Conservation (phyloP, 129 eudicot genomes). For the Ambrosia artemisiifolia region DNA sequence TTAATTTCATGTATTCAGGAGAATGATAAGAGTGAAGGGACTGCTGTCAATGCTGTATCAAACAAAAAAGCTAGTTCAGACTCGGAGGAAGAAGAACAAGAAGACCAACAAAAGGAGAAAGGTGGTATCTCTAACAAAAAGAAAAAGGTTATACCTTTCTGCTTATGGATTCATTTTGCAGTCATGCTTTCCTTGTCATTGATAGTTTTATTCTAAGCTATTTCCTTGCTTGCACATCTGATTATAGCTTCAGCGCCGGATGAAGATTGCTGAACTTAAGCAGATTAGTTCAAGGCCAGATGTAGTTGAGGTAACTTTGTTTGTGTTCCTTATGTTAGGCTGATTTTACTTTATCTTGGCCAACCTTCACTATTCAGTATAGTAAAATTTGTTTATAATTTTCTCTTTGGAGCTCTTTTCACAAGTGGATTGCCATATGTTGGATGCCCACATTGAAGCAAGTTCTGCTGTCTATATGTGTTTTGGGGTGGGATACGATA, state of each 20-base stretch:
- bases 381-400: background rate
- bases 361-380: background rate
- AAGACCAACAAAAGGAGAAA: constrained; percentile 70
- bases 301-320: constrained; percentile 80
- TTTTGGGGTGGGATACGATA: background rate
- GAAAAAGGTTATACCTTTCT: constrained; percentile 65
- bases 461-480: background rate
- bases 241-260: constrained; percentile 86
- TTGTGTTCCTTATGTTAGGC: background rate
- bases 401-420: background rate
- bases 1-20: constrained; percentile 38
- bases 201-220: constrained; percentile 5
- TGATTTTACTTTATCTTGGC: background rate
- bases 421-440: constrained; percentile 3
- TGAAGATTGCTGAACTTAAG: constrained; percentile 97
- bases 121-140: constrained; percentile 84
- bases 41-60: constrained; percentile 45
- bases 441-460: background rate
- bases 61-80: constrained; percentile 85
- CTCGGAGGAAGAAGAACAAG: constrained; percentile 92
- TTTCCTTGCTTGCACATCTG: background rate
- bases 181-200: background rate
- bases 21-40: constrained; percentile 61
- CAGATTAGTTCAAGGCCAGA: constrained; percentile 91
- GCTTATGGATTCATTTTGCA: background rate